Base-by-base conservation (phyloP, 1,284 basidiomycete genomes). In the Wallemia ichthyophaga region DNA sequence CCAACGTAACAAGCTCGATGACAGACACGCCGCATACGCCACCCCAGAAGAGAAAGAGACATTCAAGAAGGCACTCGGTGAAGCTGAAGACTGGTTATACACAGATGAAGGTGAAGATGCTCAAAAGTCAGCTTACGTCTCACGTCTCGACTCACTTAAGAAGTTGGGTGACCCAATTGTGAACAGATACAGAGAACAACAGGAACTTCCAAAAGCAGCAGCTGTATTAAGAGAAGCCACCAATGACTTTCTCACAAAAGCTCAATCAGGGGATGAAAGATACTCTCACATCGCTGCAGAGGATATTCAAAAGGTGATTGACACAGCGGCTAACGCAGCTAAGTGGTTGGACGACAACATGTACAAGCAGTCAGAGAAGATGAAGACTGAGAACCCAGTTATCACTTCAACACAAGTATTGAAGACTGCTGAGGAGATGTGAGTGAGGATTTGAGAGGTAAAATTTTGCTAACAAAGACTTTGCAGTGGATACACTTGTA, bases 81-180 rank as follows among this genome's bases (percentile, higher is more conserved):
- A 81, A 64, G 80, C 85, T 7, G 88, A 94, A 71, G 85, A 91
- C 69, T 95, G 89, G 89, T 75, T 95, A 56, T 94, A 94, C 78
- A 77, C 78, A 37, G 87, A 92, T 62, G 89, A 94, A 68, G 89
- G 88, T 65, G 89, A 94, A 72, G 87, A 92, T 62, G 84, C 89
- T 54, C 78, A 77, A 67, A 95, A 94, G 73, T 91, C 86, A 1
- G 82, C 80, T 25, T 92, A 94, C 71, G 81, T 87, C 62, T 64
- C 73, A 31, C 79, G 81, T 59, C 78, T 94, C 62, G 83, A 88
- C 64, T 73, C 74, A 1, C 78, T 91, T 68, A 85, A 87, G 71
- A 76, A 72, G 57, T 74, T 87, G 63, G 87, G 87, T 25, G 83
- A 89, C 73, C 83, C 82, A 56, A 80, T 94, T 71, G 74, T 79